Conservation (phyloP, 257 asterid species). For the Echium plantagineum region DNA sequence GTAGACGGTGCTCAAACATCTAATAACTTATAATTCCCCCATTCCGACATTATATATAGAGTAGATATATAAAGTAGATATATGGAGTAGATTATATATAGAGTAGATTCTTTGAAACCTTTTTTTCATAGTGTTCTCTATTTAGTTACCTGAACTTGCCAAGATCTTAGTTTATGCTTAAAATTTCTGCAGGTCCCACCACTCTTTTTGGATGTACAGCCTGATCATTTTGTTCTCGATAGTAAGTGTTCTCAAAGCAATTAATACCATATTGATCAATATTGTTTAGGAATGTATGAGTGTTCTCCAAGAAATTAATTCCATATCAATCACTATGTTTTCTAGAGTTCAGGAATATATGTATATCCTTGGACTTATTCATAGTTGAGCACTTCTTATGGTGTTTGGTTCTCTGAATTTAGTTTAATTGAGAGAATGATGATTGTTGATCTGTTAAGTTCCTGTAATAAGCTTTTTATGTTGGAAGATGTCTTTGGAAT, state of each 20-base stretch:
- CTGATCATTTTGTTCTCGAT: constrained; percentile 90
- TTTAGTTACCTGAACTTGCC: constrained; percentile 1
- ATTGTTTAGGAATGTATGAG: constrained; percentile 14
- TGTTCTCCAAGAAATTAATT: constrained; percentile 13
- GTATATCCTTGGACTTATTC: too few species aligned
- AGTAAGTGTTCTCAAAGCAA: constrained; percentile 48
- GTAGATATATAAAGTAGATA: too few species aligned
- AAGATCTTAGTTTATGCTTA: constrained; percentile 10
- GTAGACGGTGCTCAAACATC: too few species aligned
- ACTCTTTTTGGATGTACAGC: constrained; percentile 83
- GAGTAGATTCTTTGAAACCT: neutral
- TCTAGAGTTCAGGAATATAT: neutral
- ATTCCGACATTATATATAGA: too few species aligned
- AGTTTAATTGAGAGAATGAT: too few species aligned
- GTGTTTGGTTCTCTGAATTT: too few species aligned
- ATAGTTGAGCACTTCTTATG: too few species aligned
- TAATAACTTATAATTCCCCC: too few species aligned
- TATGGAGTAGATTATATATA: too few species aligned
- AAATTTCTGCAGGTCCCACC: constrained; percentile 84
- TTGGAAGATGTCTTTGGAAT: too few species aligned
- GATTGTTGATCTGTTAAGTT: too few species aligned
- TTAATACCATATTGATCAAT: constrained; percentile 5
- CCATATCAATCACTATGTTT: constrained; percentile 5
- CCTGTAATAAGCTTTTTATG: too few species aligned
- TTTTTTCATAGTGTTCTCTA: neutral